Base-by-base conservation (phyloP, 2,329 filamentous ascomycete genomes). In the Alternaria alternata region DNA sequence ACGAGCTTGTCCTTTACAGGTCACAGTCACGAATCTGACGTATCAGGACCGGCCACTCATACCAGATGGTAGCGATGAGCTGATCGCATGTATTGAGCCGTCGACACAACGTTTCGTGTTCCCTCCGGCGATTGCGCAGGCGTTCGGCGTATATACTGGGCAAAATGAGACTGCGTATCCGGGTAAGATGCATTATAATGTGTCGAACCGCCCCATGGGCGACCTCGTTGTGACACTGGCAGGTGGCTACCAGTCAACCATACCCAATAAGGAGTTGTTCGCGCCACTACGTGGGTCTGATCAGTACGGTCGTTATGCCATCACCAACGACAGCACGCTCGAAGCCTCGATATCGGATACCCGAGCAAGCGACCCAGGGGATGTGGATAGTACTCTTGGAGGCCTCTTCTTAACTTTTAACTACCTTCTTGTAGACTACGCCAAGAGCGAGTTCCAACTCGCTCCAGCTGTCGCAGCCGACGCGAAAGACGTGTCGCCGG, bases 361-460 rank as follows among this genome's bases (percentile, higher is more conserved):
- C 24, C 56, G 60, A 38, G n/a, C 51, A 7, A 18, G 12, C 12
- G 39, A 55, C 34, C 57, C 60, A 7, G 32, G 39, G 5, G 44
- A 59, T n/a, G 60, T 60, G 6, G 42, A 52, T 6, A 38, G 32
- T 12, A 46, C 38, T n/a, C 36, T 62, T 11, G 60, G 60, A 22
- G 57, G 36, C 7, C 43, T 62, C 26, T 62, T 62, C 51, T 38
- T 62, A 14, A 62, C 60, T 4, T 62, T 62, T 57, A 62, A 62
- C 20, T 62, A 62, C 24, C 46, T 62, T 12, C 22, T 60, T 11
- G 60, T 62, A 26, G 57, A 62, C 46, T 62, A 62, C 36, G 56
- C 49, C 5, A 62, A 62, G 24, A 39, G 41, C 41, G 60, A 59
- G 34, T 62, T 62, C 7, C 16, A 43, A 12, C 60, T 62, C 6